phyloP scores from a whole-genome alignment of 2,329 filamentous ascomycete genomes.

The Apiospora rasikravindrae region DNA sequence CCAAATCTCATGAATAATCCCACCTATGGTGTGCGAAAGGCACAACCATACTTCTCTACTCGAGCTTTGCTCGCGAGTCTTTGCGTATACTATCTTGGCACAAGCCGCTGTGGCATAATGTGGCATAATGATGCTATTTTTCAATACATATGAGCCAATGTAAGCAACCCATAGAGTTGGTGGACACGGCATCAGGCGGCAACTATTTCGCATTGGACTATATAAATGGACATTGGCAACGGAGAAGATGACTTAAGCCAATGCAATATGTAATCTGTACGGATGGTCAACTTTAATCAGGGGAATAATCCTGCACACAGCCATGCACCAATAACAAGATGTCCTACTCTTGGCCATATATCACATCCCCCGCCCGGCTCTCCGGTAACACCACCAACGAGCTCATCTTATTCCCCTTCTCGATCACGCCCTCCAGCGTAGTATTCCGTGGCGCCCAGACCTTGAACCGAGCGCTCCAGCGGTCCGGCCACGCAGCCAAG shows the following conservation, averaged over 20 bases:
- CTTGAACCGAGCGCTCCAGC: slow-evolving; percentile 17
- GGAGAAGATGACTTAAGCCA: not conserved
- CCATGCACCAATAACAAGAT: too few species aligned
- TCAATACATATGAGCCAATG: not conserved
- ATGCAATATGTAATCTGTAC: not conserved
- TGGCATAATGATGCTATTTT: not conserved
- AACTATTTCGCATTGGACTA: too few species aligned
- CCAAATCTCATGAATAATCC: not conserved
- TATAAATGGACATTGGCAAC: not conserved
- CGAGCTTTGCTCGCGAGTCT: not conserved
- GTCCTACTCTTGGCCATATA: slow-evolving; percentile 11
- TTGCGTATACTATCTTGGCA: not conserved
- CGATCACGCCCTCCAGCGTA: not conserved
- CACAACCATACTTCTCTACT: not conserved
- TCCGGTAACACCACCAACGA: not conserved
- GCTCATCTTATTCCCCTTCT: not conserved
- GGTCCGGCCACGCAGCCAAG: slow-evolving; percentile 10
- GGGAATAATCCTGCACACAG: not conserved
- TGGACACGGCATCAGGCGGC: not conserved
- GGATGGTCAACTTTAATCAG: not conserved
- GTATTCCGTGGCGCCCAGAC: slow-evolving; percentile 18
- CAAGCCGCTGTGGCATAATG: too few species aligned
- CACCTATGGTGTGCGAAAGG: not conserved
- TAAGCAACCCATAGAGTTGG: not conserved
- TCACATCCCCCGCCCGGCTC: not conserved